Conservation (phyloP, 441 rosid genomes). For the Populus hybrid region DNA sequence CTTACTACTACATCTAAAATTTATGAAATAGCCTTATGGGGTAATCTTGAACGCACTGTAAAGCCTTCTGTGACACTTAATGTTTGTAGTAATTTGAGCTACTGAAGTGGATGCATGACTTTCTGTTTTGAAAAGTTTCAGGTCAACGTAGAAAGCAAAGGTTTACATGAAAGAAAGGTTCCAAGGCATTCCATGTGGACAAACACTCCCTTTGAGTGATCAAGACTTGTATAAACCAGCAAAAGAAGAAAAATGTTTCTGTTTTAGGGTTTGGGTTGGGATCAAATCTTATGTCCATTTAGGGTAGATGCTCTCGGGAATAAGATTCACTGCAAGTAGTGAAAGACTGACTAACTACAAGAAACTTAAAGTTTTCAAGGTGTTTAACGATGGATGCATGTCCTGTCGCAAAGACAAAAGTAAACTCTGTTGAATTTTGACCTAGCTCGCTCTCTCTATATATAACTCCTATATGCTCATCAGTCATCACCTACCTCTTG, state of each 20-base stretch:
- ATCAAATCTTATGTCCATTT: constrained; percentile 25
- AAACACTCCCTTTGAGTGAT: constrained; percentile 56
- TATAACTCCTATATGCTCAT: too few relatives aligned
- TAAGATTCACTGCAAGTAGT: constrained; percentile 25
- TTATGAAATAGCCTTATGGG: constrained; percentile 31
- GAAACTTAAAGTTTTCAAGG: not conserved
- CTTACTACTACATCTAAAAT: constrained; percentile 39
- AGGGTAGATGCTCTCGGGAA: constrained; percentile 47
- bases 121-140: constrained; percentile 40
- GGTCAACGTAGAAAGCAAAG: constrained; percentile 64
- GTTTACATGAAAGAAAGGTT: constrained; percentile 65
- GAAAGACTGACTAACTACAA: constrained; percentile 8
- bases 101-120: constrained; percentile 34
- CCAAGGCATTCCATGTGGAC: constrained; percentile 71
- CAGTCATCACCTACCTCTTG: not conserved
- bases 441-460: not conserved
- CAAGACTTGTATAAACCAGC: not conserved
- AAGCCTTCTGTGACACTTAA: not conserved
- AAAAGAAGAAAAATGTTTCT: constrained; percentile 9
- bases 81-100: constrained; percentile 25
- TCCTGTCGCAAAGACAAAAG: not conserved
- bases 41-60: constrained; percentile 25
- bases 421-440: not conserved
- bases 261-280: constrained; percentile 25
- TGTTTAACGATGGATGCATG: not conserved